These are phyloP conservation scores for Flaveria sonorensis DNA, from an alignment of 129 eudicot genomes.

Conservation along the genomic window DNA sequence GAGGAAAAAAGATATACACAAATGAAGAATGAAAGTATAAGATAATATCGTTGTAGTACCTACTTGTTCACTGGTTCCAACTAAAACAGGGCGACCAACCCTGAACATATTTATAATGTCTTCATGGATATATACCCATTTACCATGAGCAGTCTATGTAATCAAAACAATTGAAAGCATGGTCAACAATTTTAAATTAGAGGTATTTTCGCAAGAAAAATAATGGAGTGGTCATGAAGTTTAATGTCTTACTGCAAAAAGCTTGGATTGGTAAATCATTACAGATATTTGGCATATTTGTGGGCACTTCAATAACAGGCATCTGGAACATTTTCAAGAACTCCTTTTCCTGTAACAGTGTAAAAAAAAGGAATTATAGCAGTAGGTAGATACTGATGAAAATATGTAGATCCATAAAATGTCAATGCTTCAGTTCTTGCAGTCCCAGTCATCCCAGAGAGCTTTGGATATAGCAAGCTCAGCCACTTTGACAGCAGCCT, in stretches of 20 bases:
- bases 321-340: conserved; percentile 91
- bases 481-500: conserved; percentile 97
- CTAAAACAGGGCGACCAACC: conserved; percentile 93
- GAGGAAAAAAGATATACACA: background rate
- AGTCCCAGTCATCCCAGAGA: conserved; percentile 99
- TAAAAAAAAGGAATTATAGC: background rate
- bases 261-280: conserved; percentile 85
- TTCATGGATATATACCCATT: conserved; percentile 75
- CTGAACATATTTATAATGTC: conserved; percentile 84
- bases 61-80: conserved; percentile 64
- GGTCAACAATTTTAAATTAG: conserved; percentile 5
- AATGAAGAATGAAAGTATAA: conserved; percentile 2
- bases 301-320: conserved; percentile 98
- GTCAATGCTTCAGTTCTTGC: conserved; percentile 94
- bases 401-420: conserved; percentile 17
- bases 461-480: conserved; percentile 97
- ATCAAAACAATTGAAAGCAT: conserved; percentile 12
- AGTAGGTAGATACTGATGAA: conserved; percentile 7
- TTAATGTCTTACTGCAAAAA: conserved; percentile 83
- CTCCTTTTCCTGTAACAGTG: conserved; percentile 74
- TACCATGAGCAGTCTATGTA: conserved; percentile 83
- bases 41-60: conserved; percentile 49
- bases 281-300: conserved; percentile 89
- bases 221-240: conserved; percentile 9
- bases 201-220: background rate